Conservation (phyloP, 2,329 filamentous ascomycete species). For the Calonectria crousiana region DNA sequence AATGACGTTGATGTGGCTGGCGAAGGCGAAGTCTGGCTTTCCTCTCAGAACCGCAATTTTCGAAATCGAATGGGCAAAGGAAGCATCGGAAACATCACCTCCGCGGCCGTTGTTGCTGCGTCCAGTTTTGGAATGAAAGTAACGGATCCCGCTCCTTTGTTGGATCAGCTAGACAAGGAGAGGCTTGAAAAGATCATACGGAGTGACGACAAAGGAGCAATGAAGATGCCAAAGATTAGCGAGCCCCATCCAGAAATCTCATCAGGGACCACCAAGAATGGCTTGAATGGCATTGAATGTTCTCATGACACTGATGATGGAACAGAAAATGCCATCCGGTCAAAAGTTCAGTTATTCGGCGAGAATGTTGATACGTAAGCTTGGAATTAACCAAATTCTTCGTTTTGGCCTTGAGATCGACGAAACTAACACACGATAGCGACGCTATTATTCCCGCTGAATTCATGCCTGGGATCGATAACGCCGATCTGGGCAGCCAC, state of each 20-base stretch:
- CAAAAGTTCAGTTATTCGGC: neutral
- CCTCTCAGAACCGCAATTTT: neutral
- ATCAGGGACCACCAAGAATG: neutral
- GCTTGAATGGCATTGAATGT: neutral
- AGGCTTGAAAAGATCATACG: neutral
- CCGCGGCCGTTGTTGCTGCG: neutral
- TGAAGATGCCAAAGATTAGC: neutral
- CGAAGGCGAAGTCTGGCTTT: neutral
- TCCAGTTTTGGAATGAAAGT: neutral
- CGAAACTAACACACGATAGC: neutral
- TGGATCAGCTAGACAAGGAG: neutral
- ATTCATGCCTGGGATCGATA: neutral
- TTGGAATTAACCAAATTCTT: neutral
- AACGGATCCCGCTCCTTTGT: neutral
- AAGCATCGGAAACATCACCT: neutral
- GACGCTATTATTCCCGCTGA: neutral
- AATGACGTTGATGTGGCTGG: neutral
- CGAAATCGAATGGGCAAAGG: neutral
- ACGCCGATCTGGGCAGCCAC: neutral
- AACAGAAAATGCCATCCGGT: neutral
- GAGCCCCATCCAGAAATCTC: neutral
- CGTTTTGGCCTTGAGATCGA: neutral
- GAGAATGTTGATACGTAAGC: slow-evolving; percentile 3
- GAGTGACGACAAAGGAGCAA: neutral
- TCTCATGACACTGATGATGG: neutral